Base-by-base conservation (phyloP, 331 rosid species). In the Acacia pycnantha region DNA sequence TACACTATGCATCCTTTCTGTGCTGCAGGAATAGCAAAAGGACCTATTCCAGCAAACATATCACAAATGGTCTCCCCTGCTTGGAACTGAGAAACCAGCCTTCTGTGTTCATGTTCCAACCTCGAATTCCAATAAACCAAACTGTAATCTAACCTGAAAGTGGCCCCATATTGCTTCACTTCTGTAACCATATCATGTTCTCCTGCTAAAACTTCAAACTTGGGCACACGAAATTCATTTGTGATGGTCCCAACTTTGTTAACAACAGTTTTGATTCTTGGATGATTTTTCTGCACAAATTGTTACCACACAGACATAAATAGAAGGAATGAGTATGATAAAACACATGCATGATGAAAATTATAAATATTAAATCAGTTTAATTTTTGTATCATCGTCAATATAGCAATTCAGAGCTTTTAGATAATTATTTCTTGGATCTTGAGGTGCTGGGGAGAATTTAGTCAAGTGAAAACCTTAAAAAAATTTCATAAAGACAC, bases 81-180 rank as follows among this genome's bases (percentile, higher is more conserved):
- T 84, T 50, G 84, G 83, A 95, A 95, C 87, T 86, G 81, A 50
- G 98, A 95, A 89, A 90, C 97, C 82, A 95, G 80, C 84, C 99
- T 87, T 78, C 62, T 88, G 86, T 95, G 99, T 84, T 95, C 99
- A 84, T 93, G 98, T 85, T 95, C 99, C 88, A 95, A 88, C 84
- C 99, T 92, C 54, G 99, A 93, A 88, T 93, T 95, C 99, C 99
- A 95, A 79, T 95, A 95, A 76, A 95, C 99, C 88, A 90, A 87
- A 73, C 99, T 77, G 82, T 90, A 95, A 86, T 95, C 99, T 77
- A 95, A 97, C 96, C 83, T 90, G 82, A 93, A 95, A 77, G 90
- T 88, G 21, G 93, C 94, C 19, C 97, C 94, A 81, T 95, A 93
- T 83, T 95, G 99, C 89, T 95, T 95, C 85, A 95, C 98, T 88